A percentile compares a stretch with the other conserved stretches of the same genome.
phyloP scores from a whole-genome alignment of 2,329 filamentous ascomycete genomes.

The Pseudogymnoascus sp. region DNA sequence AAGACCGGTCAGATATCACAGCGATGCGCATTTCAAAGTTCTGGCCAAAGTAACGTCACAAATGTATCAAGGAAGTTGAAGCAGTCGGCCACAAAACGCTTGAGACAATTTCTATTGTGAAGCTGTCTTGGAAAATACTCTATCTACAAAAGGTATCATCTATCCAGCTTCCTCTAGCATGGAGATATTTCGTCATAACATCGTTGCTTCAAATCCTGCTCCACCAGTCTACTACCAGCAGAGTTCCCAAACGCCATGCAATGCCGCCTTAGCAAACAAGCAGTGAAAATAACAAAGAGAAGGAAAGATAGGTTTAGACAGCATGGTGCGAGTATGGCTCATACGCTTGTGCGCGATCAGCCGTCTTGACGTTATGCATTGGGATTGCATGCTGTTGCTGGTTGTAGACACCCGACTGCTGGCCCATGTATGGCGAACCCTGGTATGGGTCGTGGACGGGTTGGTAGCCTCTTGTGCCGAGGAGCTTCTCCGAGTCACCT shows the following conservation, averaged over 20 bases:
- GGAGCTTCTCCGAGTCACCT: constrained; percentile 27
- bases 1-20: background rate
- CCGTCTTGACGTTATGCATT: constrained; percentile 25
- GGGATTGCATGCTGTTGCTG: constrained; percentile 31
- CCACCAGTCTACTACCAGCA: constrained; percentile 2
- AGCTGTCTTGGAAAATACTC: background rate
- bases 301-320: constrained; percentile 33
- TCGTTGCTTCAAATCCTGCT: background rate
- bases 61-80: background rate
- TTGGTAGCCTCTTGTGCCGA: constrained; percentile 35
- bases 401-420: constrained; percentile 37
- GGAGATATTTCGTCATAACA: constrained; percentile 10
- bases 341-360: constrained; percentile 45
- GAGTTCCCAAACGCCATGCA: constrained; percentile 2
- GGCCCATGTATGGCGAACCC: constrained; percentile 28
- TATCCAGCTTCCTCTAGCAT: constrained; percentile 9
- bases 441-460: constrained; percentile 39
- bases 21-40: background rate
- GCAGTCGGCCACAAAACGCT: background rate
- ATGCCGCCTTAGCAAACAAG: constrained; percentile 8
- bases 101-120: constrained; percentile 1
- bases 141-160: constrained; percentile 7
- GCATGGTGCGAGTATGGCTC: constrained; percentile 56
- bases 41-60: background rate
- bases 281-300: background rate